Base-by-base conservation (phyloP, 1,284 basidiomycete species). In the Malassezia nana region DNA sequence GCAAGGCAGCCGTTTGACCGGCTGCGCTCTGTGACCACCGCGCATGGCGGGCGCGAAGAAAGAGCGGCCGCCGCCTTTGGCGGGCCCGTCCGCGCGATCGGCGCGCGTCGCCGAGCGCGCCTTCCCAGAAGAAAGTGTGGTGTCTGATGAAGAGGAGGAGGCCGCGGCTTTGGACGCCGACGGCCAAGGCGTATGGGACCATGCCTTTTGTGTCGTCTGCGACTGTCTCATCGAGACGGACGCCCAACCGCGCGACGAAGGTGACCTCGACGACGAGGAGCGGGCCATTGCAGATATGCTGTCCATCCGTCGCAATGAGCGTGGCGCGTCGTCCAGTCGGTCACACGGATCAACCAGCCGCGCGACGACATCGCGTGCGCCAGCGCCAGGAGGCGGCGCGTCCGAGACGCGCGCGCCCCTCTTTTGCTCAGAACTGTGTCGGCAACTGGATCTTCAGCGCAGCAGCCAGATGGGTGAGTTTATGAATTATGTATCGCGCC, bases 151-250 rank as follows among this genome's bases (percentile, higher is more conserved):
- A n/a, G 52, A 49, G 10, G 32, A 43, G 5, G 49, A 56, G 8
- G 42, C 39, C n/a, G 35, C 29, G 6, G 48, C 47, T 1, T n/a
- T 42, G 18, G 43, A 30, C 18, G 54, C 54, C 1, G 54, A 56
- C 24, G 49, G 54, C 13, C 33, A 50, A 12, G 54, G 54, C 12
- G 54, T 56, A 31, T 56, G 54, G 54, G 44, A 56, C 6, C 42
- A 56, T 13, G 47, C 54, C 16, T 56, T 46, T 29, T 56, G 54
- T 22, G 47, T 42, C 7, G 54, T 56, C 31, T 56, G 54, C 18
- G 33, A 56, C 49, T 51, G 54, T 32, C 40, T 56, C 15, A 56
- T 56, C 24, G 48, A 56, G 26, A 15, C 54, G 16, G 40, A 46
- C 8, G 25, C 13, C 18, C 13, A 28, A 28, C 18, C 18, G 22